Evolutionary conservation across 2,329 filamentous ascomycete species (phyloP), one percentile per base, ranked within the genome.

Genomic region (Talaromyces marneffei): DNA sequence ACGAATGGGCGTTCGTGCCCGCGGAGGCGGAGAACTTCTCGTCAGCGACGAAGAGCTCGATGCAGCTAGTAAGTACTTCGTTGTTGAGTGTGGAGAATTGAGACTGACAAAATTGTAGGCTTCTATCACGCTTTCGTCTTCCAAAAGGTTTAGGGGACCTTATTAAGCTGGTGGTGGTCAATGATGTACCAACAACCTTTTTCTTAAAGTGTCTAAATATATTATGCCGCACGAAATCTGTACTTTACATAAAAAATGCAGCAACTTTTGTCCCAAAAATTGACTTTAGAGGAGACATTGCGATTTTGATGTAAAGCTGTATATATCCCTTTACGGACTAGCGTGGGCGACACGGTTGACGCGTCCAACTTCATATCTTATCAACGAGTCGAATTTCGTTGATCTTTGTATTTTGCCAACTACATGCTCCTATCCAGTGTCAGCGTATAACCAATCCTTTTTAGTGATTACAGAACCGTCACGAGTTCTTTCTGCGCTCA

Each of bases 111-210:
- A 4, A 2, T 14, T 12, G 6, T 40, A 70, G 81, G 80, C 68
- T 96, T 97, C 71, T 97, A 97, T 71, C 85, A 95, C 69, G 92
- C 90, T 1, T 97, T 97, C 71, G 96, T 92, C 78, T 97, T 97
- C 76, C 96, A 97, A 77, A 96, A 97, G 80, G 46, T 59, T 35
- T 62, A 62, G 35, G n/a, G 14, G 20, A 27, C 14, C 2, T 33
- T 20, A 35, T 29, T 10, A 14, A 12, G n/a, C 46, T 31, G 46
- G 27, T 10, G 16, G 29, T 14, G 25, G 46, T 10, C 14, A 4
- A 14, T n/a, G 14, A 48, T 48, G 25, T 48, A 48, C 44, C 25
- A 52, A 20, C 18, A 14, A 31, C 5, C 18, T 12, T 18, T 20
- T 31, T 31, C 12, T 50, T 29, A 14, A 12, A 35, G 4, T 35